These are phyloP conservation scores for Chlamydomonas incerta DNA, from an alignment of 139 green algal genomes.

Conservation along the genomic window DNA sequence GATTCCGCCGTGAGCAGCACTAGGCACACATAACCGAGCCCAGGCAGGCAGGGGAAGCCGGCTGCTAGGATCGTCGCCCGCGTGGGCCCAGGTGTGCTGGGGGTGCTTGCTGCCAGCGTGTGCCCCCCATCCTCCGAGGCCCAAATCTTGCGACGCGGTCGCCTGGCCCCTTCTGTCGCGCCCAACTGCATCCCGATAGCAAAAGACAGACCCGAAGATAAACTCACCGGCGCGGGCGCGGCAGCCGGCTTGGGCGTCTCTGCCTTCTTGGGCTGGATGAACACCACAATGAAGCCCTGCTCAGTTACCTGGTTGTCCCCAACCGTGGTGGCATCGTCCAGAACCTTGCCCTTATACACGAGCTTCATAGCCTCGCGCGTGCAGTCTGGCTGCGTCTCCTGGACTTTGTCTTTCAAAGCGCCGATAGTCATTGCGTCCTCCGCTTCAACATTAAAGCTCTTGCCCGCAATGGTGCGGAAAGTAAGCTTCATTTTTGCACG, in stretches of 20 bases:
- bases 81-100: too few relatives aligned
- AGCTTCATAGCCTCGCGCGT: constrained; percentile 59
- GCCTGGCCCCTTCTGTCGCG: too few relatives aligned
- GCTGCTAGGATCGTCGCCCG: too few relatives aligned
- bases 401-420: constrained; percentile 52
- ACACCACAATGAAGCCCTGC: constrained; percentile 94
- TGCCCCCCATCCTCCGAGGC: too few relatives aligned
- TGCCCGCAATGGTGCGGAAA: constrained; percentile 88
- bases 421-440: constrained; percentile 76
- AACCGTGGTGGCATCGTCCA: constrained; percentile 85
- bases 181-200: too few relatives aligned
- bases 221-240: constrained; percentile 25
- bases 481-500: constrained; percentile 85
- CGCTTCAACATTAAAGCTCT: constrained; percentile 82
- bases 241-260: constrained; percentile 47
- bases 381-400: constrained; percentile 35
- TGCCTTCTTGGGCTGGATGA: constrained; percentile 83
- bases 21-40: too few relatives aligned
- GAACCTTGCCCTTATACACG: constrained; percentile 78
- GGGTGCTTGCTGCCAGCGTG: too few relatives aligned
- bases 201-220: too few relatives aligned
- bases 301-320: constrained; percentile 83
- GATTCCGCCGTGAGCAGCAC: too few relatives aligned
- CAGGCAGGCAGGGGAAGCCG: too few relatives aligned
- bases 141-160: too few relatives aligned